phyloP scores from a whole-genome alignment of 2,329 filamentous ascomycete species.

The Diaporthe ilicicola region DNA sequence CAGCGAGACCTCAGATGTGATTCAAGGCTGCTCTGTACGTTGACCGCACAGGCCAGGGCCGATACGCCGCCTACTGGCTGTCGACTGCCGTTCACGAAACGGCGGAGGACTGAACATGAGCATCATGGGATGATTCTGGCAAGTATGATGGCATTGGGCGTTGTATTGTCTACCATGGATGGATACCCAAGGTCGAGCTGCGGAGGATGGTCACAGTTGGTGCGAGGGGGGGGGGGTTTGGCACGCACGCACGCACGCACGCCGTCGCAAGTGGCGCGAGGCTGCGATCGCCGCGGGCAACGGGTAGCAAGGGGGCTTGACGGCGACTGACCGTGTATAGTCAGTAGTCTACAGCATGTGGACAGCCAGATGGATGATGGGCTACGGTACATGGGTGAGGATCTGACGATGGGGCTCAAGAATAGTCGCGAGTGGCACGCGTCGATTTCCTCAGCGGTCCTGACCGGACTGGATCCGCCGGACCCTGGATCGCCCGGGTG shows the following conservation, averaged over 20 bases:
- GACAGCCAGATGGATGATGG: neutral
- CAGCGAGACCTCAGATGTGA: neutral
- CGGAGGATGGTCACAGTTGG: neutral
- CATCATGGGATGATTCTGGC: constrained; percentile 14
- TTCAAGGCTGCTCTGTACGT: neutral
- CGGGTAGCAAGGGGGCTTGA: neutral
- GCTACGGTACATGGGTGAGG: neutral
- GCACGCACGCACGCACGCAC: neutral
- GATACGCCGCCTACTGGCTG: neutral
- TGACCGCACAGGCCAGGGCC: neutral
- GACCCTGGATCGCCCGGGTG: constrained; percentile 19
- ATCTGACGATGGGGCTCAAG: constrained; percentile 21
- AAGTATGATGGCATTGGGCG: neutral
- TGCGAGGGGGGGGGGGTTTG: neutral
- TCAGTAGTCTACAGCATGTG: neutral
- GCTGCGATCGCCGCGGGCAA: constrained; percentile 2
- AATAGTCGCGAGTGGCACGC: constrained; percentile 31
- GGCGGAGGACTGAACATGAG: neutral
- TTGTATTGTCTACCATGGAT: neutral
- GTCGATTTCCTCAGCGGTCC: constrained; percentile 22
- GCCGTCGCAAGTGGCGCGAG: constrained; percentile 13
- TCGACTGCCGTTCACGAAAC: neutral
- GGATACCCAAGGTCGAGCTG: neutral
- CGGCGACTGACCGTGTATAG: neutral
- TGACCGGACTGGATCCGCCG: constrained; percentile 27